Evolutionary conservation across 176 grass and related monocot species (phyloP).

Genomic region (Eragrostis nindensis): DNA sequence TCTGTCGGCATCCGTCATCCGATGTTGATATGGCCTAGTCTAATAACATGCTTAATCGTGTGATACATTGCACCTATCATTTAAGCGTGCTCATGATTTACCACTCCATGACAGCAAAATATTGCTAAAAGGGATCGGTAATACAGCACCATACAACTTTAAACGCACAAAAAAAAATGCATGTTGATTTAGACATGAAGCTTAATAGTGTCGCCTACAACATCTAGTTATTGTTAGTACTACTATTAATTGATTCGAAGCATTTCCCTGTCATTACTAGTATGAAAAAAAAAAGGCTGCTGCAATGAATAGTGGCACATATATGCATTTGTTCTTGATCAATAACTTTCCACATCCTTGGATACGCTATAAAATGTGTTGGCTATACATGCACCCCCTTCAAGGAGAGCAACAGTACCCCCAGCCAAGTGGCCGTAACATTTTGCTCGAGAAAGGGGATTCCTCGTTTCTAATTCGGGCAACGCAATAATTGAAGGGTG

Average conservation of each 20-base stretch:
- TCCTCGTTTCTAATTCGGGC: slow-evolving; percentile 78
- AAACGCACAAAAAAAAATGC: no score
- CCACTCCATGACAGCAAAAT: no score
- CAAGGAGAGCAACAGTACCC: slow-evolving; percentile 13
- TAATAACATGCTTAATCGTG: not conserved
- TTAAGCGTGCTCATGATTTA: not conserved
- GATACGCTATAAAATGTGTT: slow-evolving; percentile 20
- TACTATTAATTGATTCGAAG: not conserved
- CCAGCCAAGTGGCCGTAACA: slow-evolving; percentile 34
- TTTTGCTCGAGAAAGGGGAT: slow-evolving; percentile 44
- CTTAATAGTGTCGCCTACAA: no score
- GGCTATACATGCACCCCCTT: slow-evolving; percentile 11
- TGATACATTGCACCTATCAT: not conserved
- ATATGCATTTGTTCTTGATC: not conserved
- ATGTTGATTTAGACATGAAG: no score
- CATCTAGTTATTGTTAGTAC: not conserved
- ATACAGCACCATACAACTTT: no score
- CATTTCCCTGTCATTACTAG: not conserved
- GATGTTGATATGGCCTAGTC: no score
- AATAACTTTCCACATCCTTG: not conserved
- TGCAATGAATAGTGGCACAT: not conserved
- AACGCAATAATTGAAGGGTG: slow-evolving; percentile 56
- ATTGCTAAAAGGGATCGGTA: no score
- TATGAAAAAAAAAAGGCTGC: not conserved
- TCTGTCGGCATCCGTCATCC: not conserved